These are phyloP conservation scores for Candida dajiaensis DNA, from an alignment of 805 yeast genomes.

Conservation along the genomic window DNA sequence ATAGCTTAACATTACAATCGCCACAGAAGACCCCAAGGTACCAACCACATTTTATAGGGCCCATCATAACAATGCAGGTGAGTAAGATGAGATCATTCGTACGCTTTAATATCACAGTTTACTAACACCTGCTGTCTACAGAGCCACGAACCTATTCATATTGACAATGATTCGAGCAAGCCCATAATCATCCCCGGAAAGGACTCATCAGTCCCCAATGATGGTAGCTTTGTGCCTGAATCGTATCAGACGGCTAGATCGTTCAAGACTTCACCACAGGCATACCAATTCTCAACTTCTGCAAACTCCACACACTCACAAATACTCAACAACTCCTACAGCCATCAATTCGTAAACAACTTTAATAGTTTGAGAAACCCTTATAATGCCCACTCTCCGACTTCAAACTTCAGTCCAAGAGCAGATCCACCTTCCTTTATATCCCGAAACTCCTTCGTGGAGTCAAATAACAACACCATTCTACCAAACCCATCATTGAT, in stretches of 20 bases:
- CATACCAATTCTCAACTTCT: slow-evolving; percentile 21
- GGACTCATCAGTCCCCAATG: slow-evolving; percentile 3
- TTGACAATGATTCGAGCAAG: slow-evolving; percentile 20
- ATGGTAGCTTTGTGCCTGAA: slow-evolving; percentile 16
- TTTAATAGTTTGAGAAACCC: slow-evolving; percentile 15
- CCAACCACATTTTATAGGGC: background rate
- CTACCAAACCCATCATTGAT: background rate
- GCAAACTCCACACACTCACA: slow-evolving; percentile 20
- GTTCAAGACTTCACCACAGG: slow-evolving; percentile 17
- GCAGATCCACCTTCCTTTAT: slow-evolving; percentile 20
- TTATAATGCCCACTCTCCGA: slow-evolving; percentile 17
- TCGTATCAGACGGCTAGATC: slow-evolving; percentile 24
- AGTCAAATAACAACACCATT: background rate
- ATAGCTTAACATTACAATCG: background rate
- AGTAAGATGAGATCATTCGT: background rate
- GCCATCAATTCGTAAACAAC: slow-evolving; percentile 18
- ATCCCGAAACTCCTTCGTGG: slow-evolving; percentile 10
- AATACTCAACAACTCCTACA: slow-evolving; percentile 11
- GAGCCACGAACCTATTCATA: slow-evolving; percentile 7
- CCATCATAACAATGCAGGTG: slow-evolving; percentile 11
- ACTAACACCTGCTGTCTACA: background rate
- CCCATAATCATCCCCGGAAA: slow-evolving; percentile 26
- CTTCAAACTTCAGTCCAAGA: slow-evolving; percentile 20
- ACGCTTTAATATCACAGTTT: background rate
- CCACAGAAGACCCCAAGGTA: background rate